phyloP scores from a whole-genome alignment of 371 early-diverging fungal species.

The Choanephora cucurbitarum region DNA sequence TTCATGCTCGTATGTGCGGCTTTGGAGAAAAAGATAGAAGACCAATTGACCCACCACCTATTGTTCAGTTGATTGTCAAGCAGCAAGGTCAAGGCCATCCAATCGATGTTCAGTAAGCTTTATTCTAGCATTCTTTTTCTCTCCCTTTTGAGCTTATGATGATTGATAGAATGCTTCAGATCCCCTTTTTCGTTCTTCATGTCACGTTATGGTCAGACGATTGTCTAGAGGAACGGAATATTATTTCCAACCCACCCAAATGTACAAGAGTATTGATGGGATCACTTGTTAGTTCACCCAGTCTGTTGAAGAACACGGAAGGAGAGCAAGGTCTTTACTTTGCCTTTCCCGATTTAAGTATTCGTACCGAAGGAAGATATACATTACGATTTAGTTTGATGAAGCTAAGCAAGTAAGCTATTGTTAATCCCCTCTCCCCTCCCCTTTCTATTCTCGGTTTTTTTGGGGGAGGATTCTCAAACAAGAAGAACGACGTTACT shows the following conservation, averaged over 20 bases:
- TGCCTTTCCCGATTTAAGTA: conserved; percentile 89
- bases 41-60: conserved; percentile 71
- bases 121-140: too few relatives aligned
- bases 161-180: conserved; percentile 45
- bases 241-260: conserved; percentile 63
- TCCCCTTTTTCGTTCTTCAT: conserved; percentile 74
- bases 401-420: conserved; percentile 45
- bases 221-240: conserved; percentile 56
- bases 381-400: conserved; percentile 73
- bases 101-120: conserved; percentile 51
- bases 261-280: conserved; percentile 76
- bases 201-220: conserved; percentile 78
- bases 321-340: conserved; percentile 84
- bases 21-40: conserved; percentile 81
- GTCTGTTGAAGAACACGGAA: conserved; percentile 71
- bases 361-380: conserved; percentile 87
- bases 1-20: conserved; percentile 84
- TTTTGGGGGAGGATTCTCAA: too few relatives aligned
- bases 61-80: conserved; percentile 59
- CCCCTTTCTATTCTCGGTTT: too few relatives aligned
- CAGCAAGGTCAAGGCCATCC: conserved; percentile 46
- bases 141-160: too few relatives aligned
- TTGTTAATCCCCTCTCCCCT: too few relatives aligned
- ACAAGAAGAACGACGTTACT: too few relatives aligned
- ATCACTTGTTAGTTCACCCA: conserved; percentile 79